These are phyloP conservation scores for Fusarium neocosmosporiellum DNA, from an alignment of 2,329 filamentous ascomycete genomes.

Conservation along the genomic window DNA sequence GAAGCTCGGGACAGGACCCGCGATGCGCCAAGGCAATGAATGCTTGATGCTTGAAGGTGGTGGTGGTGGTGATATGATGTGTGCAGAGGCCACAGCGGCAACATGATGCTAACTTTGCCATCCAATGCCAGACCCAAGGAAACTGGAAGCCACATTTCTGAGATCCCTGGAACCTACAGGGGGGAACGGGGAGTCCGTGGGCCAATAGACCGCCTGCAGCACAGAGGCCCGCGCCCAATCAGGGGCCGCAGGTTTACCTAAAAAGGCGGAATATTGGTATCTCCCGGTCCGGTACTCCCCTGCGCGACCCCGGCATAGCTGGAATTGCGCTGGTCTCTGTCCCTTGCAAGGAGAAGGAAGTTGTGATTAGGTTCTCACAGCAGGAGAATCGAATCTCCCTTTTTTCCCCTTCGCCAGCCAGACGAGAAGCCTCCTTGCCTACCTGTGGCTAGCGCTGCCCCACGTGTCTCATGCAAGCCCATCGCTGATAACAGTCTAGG, in stretches of 20 bases:
- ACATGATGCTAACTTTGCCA: conserved; percentile 6
- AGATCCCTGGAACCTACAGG: conserved; percentile 24
- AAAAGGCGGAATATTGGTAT: conserved; percentile 27
- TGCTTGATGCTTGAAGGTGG: not conserved
- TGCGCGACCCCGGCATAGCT: not conserved
- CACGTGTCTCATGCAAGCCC: conserved; percentile 25
- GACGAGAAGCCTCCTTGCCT: not conserved
- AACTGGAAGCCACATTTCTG: not conserved
- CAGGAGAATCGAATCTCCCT: not conserved
- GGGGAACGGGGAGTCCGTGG: conserved; percentile 17
- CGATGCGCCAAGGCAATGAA: conserved; percentile 3
- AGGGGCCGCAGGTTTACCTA: conserved; percentile 11
- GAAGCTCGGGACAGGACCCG: conserved; percentile 11
- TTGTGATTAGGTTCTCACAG: conserved; percentile 31
- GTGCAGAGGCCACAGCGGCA: not conserved
- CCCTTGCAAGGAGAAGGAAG: conserved; percentile 15
- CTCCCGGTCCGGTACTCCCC: conserved; percentile 12
- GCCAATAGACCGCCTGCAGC: conserved; percentile 25
- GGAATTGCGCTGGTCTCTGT: conserved; percentile 7
- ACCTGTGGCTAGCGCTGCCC: conserved; percentile 9
- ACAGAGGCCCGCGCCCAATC: conserved; percentile 28
- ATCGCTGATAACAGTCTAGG: conserved; percentile 26
- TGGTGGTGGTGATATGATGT: conserved; percentile 4
- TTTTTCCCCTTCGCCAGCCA: not conserved
- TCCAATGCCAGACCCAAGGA: conserved; percentile 3